A percentile compares a stretch with the other conserved stretches of the same genome.
Evolutionary conservation across 2,329 filamentous ascomycete genomes (phyloP).

Genomic region (Fusarium sp.): DNA sequence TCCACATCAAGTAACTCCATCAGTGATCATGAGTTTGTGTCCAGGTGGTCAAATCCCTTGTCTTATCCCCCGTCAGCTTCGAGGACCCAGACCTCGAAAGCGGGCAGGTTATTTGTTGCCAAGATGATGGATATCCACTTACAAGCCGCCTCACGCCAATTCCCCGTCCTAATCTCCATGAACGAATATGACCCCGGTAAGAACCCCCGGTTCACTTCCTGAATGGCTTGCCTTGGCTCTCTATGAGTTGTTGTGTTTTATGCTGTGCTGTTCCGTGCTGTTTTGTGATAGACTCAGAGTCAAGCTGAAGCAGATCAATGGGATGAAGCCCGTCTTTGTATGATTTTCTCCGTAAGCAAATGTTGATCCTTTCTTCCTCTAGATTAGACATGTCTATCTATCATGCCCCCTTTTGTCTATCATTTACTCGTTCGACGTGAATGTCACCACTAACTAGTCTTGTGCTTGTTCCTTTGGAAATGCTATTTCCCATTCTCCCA

Average conservation of each 20-base stretch:
- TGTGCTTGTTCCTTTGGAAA: constrained; percentile 14
- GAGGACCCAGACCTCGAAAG: constrained; percentile 23
- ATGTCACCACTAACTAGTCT: constrained; percentile 8
- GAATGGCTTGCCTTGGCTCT: background rate
- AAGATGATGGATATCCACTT: constrained; percentile 24
- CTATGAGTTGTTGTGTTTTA: background rate
- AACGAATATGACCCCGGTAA: constrained; percentile 7
- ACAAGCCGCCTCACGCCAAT: constrained; percentile 33
- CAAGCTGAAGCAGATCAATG: constrained; percentile 7
- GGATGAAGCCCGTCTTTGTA: background rate
- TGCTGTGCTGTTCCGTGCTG: constrained; percentile 2
- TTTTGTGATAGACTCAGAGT: background rate
- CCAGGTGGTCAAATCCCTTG: constrained; percentile 21
- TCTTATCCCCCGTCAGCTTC: constrained; percentile 16
- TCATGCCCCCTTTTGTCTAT: constrained; percentile 23
- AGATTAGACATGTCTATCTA: constrained; percentile 25
- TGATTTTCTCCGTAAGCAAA: background rate
- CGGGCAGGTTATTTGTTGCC: constrained; percentile 23
- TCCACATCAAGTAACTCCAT: background rate
- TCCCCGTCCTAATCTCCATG: constrained; percentile 39
- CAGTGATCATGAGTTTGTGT: constrained; percentile 14
- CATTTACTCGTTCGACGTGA: background rate
- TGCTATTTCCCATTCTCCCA: constrained; percentile 12
- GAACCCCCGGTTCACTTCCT: constrained; percentile 18
- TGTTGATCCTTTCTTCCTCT: constrained; percentile 34